Evolutionary conservation across 2,329 filamentous ascomycete genomes (phyloP), one percentile per base, ranked within the genome.

Genomic region (Polytolypa hystricis): DNA sequence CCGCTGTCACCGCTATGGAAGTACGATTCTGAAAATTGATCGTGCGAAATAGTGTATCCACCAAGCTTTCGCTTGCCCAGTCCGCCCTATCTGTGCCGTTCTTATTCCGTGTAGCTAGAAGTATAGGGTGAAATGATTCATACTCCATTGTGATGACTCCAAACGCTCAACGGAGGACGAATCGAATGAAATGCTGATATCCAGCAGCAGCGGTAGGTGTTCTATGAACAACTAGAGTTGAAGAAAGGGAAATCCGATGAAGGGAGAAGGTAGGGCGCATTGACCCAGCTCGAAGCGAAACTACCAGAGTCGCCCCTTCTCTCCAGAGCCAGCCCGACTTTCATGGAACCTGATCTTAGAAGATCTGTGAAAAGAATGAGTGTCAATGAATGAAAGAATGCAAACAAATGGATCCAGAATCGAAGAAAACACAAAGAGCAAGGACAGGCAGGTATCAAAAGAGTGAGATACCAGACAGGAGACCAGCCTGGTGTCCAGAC

Each of bases 1-100:
- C 32, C 6, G 44, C 40, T 9, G 44, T 46, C 10, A 46, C 42
- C 25, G 46, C 34, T 14, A 44, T 40, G 15, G 42, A 39, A 3
- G 38, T 41, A 20, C 45, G 45, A 30, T 30, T 38, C 25, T 47
- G 39, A 18, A 37, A 37, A 23, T 32, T 44, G 20, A 35, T 40
- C 21, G 35, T 42, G 18, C 35, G 29, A 30, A 44, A 42, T 17
- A 42, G 30, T 17, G 18, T 16, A 30, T 25, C 33, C n/a, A 39
- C 18, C 19, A 38, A 19, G n/a, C 17, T 15, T 30, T 39, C 37
- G 8, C 23, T 33, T 9, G 15, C 36, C 16, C 35, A 16, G 23
- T 33, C 33, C 29, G 17, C 17, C 20, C n/a, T 35, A 19, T 26
- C 33, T 7, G 2, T 5, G 4, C 16, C 33, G 6, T 26, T n/a